Evolutionary conservation across 2,329 filamentous ascomycete genomes (phyloP).

Genomic region (Alternaria sp.): DNA sequence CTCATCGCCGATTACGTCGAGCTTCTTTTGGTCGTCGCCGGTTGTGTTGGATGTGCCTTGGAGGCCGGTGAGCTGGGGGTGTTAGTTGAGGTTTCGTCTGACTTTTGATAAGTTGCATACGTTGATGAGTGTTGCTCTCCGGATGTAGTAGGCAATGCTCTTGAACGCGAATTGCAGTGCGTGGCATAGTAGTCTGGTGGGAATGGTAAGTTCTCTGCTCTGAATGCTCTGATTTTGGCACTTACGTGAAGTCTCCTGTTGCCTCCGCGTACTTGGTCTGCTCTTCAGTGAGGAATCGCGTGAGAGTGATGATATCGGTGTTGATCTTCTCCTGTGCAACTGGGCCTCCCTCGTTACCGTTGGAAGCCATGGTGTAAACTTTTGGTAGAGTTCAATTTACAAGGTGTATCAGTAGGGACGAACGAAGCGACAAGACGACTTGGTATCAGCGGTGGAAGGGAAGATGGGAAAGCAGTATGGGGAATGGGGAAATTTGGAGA

Average conservation of each 20-base stretch:
- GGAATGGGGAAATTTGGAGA: constrained; percentile 9
- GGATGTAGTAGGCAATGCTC: constrained; percentile 99
- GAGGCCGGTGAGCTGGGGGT: constrained; percentile 76
- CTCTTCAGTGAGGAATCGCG: constrained; percentile 94
- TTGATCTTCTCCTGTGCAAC: constrained; percentile 80
- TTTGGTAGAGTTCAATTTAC: not conserved
- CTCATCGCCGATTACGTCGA: constrained; percentile 98
- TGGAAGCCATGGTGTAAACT: constrained; percentile 45
- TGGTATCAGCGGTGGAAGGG: not conserved
- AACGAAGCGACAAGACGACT: too few relatives aligned
- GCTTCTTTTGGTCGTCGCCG: constrained; percentile 99
- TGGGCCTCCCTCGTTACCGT: constrained; percentile 57
- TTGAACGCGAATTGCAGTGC: constrained; percentile 99
- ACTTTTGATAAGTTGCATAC: constrained; percentile 31
- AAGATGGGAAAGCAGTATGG: constrained; percentile 7
- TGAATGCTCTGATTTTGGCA: constrained; percentile 8
- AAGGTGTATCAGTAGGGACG: too few relatives aligned
- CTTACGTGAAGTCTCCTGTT: constrained; percentile 97
- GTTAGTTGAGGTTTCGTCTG: constrained; percentile 17
- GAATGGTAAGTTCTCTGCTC: not conserved
- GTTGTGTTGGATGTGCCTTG: constrained; percentile 94
- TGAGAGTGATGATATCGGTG: constrained; percentile 94
- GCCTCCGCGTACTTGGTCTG: constrained; percentile 92
- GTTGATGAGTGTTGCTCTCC: constrained; percentile 92
- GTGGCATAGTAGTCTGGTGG: constrained; percentile 88